Evolutionary conservation across 2,329 filamentous ascomycete genomes (phyloP).

Genomic region (Ascochyta koolunga): DNA sequence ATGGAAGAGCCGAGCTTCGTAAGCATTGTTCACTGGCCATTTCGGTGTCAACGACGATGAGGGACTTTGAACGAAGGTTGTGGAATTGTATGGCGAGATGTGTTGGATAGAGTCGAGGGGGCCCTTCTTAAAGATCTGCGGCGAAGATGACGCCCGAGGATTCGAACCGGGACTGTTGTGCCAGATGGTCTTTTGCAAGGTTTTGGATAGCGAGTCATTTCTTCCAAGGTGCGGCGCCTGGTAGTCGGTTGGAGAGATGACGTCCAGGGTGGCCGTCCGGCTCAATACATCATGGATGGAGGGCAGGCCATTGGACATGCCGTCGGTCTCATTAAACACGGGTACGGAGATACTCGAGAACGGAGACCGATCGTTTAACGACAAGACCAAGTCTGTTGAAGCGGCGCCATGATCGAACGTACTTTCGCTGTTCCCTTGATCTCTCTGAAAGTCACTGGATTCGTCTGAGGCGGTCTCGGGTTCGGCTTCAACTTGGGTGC

Average conservation of each 20-base stretch:
- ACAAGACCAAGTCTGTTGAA: slow-evolving; percentile 7
- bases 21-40: slow-evolving; percentile 34
- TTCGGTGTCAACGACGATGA: slow-evolving; percentile 24
- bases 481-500: slow-evolving; percentile 16
- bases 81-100: slow-evolving; percentile 34
- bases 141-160: slow-evolving; percentile 11
- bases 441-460: slow-evolving; percentile 4
- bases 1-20: slow-evolving; percentile 36
- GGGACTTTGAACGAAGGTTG: slow-evolving; percentile 30
- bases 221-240: slow-evolving; percentile 3
- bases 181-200: slow-evolving; percentile 14
- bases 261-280: slow-evolving; percentile 5
- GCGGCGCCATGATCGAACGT: slow-evolving; percentile 2
- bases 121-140: slow-evolving; percentile 18
- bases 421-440: neutral
- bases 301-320: slow-evolving; percentile 21
- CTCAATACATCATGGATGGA: slow-evolving; percentile 27
- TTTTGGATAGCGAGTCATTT: slow-evolving; percentile 11
- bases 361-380: slow-evolving; percentile 15
- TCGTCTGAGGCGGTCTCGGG: slow-evolving; percentile 18
- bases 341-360: slow-evolving; percentile 16
- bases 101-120: slow-evolving; percentile 23
- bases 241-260: slow-evolving; percentile 16
- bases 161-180: slow-evolving; percentile 21
- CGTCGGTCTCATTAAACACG: slow-evolving; percentile 15